A percentile compares a stretch with the other conserved stretches of the same genome.
Conservation (phyloP, 345 rosid species). For the Cardamine resedifolia region DNA sequence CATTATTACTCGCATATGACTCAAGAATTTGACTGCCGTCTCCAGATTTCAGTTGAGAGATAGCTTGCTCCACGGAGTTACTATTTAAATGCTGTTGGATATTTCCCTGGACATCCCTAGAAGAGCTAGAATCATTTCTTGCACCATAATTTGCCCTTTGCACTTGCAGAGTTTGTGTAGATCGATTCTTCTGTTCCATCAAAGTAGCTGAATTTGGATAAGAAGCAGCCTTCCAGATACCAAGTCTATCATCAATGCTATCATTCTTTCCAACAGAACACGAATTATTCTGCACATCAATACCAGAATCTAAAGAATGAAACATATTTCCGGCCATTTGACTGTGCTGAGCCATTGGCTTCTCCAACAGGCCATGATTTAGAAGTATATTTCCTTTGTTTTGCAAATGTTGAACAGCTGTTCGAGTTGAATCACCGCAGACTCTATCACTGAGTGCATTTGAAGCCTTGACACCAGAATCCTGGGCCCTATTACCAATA, state of each 20-base stretch:
- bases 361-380: slow-evolving; percentile 47
- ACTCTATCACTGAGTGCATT: slow-evolving; percentile 34
- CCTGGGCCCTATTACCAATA: background rate
- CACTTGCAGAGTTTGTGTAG: slow-evolving; percentile 36
- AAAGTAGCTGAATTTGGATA: slow-evolving; percentile 38
- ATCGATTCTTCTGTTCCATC: slow-evolving; percentile 39
- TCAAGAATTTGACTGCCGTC: slow-evolving; percentile 48
- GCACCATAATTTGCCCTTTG: slow-evolving; percentile 43
- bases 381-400: slow-evolving; percentile 48
- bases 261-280: slow-evolving; percentile 45
- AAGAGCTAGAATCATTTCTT: slow-evolving; percentile 34
- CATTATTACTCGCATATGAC: slow-evolving; percentile 47
- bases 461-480: slow-evolving; percentile 2
- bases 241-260: slow-evolving; percentile 40
- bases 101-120: slow-evolving; percentile 40
- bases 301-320: slow-evolving; percentile 42
- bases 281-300: slow-evolving; percentile 39
- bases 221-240: slow-evolving; percentile 45
- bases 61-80: slow-evolving; percentile 52
- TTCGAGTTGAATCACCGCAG: slow-evolving; percentile 42
- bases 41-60: slow-evolving; percentile 39
- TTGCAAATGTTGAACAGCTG: slow-evolving; percentile 38
- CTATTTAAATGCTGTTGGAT: slow-evolving; percentile 39
- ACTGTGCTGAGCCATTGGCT: slow-evolving; percentile 46
- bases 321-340: slow-evolving; percentile 43